Conservation (phyloP, 2,329 filamentous ascomycete genomes). For the Didymella pomorum region DNA sequence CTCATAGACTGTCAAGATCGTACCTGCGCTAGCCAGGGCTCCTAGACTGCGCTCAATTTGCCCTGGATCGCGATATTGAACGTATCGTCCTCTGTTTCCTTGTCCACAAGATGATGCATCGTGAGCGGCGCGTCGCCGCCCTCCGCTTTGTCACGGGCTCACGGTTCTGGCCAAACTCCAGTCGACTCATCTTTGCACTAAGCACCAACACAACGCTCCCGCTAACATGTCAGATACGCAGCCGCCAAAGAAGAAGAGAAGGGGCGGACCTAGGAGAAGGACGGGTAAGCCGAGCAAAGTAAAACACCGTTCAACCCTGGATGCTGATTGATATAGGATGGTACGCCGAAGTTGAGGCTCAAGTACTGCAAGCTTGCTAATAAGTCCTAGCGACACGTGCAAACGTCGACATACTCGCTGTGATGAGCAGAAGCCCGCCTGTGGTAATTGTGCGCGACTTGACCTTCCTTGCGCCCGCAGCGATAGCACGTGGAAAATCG, state of each 20-base stretch:
- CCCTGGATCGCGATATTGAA: neutral
- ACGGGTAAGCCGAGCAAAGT: slow-evolving; percentile 28
- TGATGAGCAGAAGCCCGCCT: slow-evolving; percentile 46
- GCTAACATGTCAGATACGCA: slow-evolving; percentile 7
- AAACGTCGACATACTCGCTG: slow-evolving; percentile 47
- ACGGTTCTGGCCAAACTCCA: neutral
- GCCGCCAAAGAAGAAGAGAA: slow-evolving; percentile 34
- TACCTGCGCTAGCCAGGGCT: no score
- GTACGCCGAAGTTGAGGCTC: neutral
- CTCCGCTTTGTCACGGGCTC: slow-evolving; percentile 6
- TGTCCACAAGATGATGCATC: neutral
- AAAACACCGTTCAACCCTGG: neutral
- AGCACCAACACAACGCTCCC: neutral
- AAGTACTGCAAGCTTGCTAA: slow-evolving; percentile 11
- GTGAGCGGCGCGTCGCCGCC: slow-evolving; percentile 2
- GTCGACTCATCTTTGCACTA: neutral
- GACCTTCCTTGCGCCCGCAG: slow-evolving; percentile 40
- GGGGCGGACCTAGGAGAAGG: slow-evolving; percentile 38
- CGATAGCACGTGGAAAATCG: slow-evolving; percentile 27
- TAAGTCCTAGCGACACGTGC: slow-evolving; percentile 39
- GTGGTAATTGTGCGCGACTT: slow-evolving; percentile 44
- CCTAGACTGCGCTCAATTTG: neutral
- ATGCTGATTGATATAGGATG: slow-evolving; percentile 16
- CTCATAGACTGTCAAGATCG: neutral
- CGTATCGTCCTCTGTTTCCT: neutral